These are phyloP conservation scores for Cudoniella acicularis DNA, from an alignment of 495 filamentous ascomycete genomes.

Conservation along the genomic window DNA sequence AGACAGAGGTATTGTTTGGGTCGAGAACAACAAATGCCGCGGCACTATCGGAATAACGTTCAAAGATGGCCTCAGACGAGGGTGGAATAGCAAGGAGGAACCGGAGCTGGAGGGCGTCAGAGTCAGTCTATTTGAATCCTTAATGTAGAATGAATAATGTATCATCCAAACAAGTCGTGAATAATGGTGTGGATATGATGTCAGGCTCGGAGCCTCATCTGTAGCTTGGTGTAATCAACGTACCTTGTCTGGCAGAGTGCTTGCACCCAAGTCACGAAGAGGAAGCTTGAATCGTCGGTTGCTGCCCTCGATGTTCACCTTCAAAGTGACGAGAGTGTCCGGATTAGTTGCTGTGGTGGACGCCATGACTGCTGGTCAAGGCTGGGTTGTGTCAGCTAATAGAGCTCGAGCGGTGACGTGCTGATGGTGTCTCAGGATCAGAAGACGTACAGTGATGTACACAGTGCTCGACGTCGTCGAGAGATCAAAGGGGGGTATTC, in stretches of 20 bases:
- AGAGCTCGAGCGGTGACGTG: constrained; percentile 23
- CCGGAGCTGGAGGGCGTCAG: constrained; percentile 59
- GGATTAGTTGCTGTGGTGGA: constrained; percentile 33
- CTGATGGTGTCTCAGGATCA: constrained; percentile 8
- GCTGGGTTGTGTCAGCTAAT: constrained; percentile 19
- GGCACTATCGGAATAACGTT: constrained; percentile 96
- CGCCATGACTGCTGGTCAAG: constrained; percentile 23
- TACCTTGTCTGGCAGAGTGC: constrained; percentile 81
- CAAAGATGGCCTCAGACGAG: constrained; percentile 67
- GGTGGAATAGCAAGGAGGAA: constrained; percentile 65
- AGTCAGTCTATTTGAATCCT: too few species aligned
- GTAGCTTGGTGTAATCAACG: constrained; percentile 32
- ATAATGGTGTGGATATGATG: neutral
- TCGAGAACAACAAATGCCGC: constrained; percentile 76
- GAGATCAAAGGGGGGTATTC: neutral
- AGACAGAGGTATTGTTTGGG: constrained; percentile 70
- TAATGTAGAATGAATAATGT: too few species aligned
- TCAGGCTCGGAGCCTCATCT: constrained; percentile 17
- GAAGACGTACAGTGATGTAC: constrained; percentile 7
- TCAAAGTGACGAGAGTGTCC: constrained; percentile 80
- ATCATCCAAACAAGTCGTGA: neutral
- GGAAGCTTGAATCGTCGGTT: constrained; percentile 87
- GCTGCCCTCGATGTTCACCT: constrained; percentile 68
- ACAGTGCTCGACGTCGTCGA: constrained; percentile 9
- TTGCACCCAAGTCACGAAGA: constrained; percentile 75